Percentiles rank a stretch among this genome's conserved stretches.
phyloP scores from a whole-genome alignment of 768 basidiomycete species.

The Podaxis sp. region DNA sequence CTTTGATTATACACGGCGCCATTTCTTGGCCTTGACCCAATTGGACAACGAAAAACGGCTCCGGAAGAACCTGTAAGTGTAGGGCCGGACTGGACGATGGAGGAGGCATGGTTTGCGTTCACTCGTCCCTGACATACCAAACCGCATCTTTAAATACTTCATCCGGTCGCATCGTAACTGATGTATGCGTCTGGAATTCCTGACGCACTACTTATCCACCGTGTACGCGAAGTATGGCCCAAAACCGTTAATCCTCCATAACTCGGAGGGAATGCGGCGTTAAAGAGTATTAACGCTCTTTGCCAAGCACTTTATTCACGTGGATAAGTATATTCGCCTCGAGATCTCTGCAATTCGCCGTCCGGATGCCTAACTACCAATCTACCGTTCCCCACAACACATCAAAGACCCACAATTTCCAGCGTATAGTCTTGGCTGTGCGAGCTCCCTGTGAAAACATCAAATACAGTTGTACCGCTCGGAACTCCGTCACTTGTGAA shows the following conservation, averaged over 20 bases:
- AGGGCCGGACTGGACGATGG: slow-evolving; percentile 46
- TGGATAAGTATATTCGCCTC: not conserved
- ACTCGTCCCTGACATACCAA: not conserved
- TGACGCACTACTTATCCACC: not conserved
- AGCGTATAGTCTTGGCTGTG: slow-evolving; percentile 37
- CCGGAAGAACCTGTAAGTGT: slow-evolving; percentile 43
- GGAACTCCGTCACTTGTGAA: slow-evolving; percentile 52
- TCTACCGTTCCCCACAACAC: not conserved
- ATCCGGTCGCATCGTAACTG: not conserved
- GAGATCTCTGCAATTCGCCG: not conserved
- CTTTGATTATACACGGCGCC: slow-evolving; percentile 33
- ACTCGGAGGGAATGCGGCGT: slow-evolving; percentile 26
- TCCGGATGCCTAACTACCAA: not conserved
- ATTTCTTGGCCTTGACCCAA: slow-evolving; percentile 36
- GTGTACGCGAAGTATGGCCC: not conserved
- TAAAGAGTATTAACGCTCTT: slow-evolving; percentile 19
- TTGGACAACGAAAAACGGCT: slow-evolving; percentile 47
- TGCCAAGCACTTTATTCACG: not conserved
- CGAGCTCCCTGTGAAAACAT: slow-evolving; percentile 37
- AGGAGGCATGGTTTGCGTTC: slow-evolving; percentile 35
- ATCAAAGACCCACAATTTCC: slow-evolving; percentile 35
- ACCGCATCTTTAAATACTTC: not conserved
- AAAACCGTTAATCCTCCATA: not conserved
- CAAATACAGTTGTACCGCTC: slow-evolving; percentile 46
- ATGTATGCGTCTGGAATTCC: not conserved